Base-by-base conservation (phyloP, 139 green algal genomes). In the Raphidocelis subcapitata region DNA sequence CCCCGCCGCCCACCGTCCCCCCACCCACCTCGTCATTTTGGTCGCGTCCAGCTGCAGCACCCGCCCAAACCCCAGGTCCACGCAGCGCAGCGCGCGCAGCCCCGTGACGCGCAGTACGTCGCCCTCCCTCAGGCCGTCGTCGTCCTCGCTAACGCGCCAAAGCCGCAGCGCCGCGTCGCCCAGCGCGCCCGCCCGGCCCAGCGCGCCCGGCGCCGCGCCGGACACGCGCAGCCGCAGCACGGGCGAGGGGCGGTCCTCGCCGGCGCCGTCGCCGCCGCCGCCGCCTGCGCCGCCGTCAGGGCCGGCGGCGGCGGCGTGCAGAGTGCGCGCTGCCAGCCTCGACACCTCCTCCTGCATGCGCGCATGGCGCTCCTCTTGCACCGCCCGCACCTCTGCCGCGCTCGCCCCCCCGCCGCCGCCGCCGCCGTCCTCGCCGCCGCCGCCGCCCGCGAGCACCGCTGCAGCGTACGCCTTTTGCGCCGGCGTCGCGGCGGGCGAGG, bases 401-500 rank as follows among this genome's bases (percentile, higher is more conserved):
- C 65, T 31, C n/a, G 21, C n/a, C 31, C 61, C 31, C 31, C 61
- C 32, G 32, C 5, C 31, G 5, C 32, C 49, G 16, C 16, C 60
- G 49, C 31, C 63, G 37, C 28, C 32, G 26, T 4, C 8, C 29
- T 49, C 35, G 31, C 3, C 36, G 32, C 32, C 44, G 32, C 56
- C 65, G 10, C 31, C 29, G 46, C 24, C 36, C 15, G 33, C 59
- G 21, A 80, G 66, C 32, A 79, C 37, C 29, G 64, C 33, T n/a
- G 37, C 36, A 2, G 79, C 79, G 47, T 84, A 84, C 3, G 73
- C 68, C 2, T 51, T 65, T 36, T 81, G 54, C 24, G 70, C 47
- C 1, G 55, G 36, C 18, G 44, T 35, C 18, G 72, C 62, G 18
- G 23, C 21, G 21, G 21, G 57, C 44, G 33, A 26, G 23, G 47